Conservation (phyloP, 2,329 filamentous ascomycete species). For the Graphilbum ipis-grandicollis region DNA sequence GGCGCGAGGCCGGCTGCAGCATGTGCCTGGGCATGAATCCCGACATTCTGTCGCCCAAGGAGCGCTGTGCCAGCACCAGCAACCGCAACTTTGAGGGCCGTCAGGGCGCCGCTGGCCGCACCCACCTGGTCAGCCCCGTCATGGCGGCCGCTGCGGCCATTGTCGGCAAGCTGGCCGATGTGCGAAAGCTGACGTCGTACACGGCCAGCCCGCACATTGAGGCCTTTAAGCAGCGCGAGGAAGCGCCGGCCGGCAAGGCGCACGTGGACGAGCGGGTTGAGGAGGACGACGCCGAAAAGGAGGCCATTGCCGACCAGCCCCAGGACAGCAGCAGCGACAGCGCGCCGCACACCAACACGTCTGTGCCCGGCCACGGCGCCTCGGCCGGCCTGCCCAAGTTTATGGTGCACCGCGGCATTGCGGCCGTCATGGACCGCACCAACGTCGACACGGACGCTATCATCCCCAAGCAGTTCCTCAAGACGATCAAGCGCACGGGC, state of each 20-base stretch:
- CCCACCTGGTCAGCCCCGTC: constrained; percentile 90
- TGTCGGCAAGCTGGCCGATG: constrained; percentile 78
- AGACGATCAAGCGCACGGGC: constrained; percentile 96
- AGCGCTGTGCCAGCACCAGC: constrained; percentile 87
- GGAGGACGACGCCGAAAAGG: constrained; percentile 32
- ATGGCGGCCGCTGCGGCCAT: constrained; percentile 91
- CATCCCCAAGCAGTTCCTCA: constrained; percentile 97
- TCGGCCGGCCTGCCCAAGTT: constrained; percentile 67
- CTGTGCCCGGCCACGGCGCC: constrained; percentile 25
- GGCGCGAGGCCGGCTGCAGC: constrained; percentile 94
- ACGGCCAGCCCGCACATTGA: constrained; percentile 41
- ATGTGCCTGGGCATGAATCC: constrained; percentile 99
- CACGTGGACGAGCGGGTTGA: constrained; percentile 35
- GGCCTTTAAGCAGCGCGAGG: constrained; percentile 18
- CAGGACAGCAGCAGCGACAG: constrained; percentile 38
- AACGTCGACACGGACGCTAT: constrained; percentile 99
- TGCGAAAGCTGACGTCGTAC: constrained; percentile 58
- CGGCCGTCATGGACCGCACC: constrained; percentile 68
- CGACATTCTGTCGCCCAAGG: constrained; percentile 80
- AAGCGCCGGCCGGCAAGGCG: constrained; percentile 11
- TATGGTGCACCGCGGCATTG: constrained; percentile 65
- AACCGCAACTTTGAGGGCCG: constrained; percentile 97
- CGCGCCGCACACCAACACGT: constrained; percentile 48
- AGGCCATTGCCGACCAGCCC: constrained; percentile 37
- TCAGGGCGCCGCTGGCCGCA: constrained; percentile 79